phyloP scores from a whole-genome alignment of 2,329 filamentous ascomycete species.

The Chalaropsis thielavioides region DNA sequence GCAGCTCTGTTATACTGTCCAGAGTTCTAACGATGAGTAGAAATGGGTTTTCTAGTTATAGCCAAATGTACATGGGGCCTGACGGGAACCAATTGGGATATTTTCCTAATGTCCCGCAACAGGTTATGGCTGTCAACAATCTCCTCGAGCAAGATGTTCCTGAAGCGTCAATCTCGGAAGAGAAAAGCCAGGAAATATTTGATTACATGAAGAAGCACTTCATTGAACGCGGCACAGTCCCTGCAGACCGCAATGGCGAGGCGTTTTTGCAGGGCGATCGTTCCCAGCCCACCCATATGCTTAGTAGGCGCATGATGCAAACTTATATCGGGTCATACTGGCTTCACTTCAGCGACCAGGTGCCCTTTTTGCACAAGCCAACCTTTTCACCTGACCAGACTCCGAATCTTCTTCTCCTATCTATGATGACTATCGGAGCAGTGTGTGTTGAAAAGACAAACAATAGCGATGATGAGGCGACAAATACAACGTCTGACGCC shows the following conservation, averaged over 20 bases:
- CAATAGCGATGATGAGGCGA: conserved; percentile 55
- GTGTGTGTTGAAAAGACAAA: conserved; percentile 71
- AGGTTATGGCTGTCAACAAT: conserved; percentile 82
- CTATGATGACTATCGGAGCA: conserved; percentile 85
- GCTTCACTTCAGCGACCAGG: conserved; percentile 84
- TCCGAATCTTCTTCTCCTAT: conserved; percentile 67
- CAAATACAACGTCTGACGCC: conserved; percentile 46
- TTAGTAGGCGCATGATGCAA: conserved; percentile 92
- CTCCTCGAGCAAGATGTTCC: conserved; percentile 67
- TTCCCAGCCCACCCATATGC: conserved; percentile 45
- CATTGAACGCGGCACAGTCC: conserved; percentile 58
- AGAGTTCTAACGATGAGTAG: conserved; percentile 3
- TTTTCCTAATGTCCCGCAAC: conserved; percentile 48
- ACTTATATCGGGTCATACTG: conserved; percentile 88
- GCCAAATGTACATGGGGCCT: conserved; percentile 17
- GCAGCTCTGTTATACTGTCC: neutral
- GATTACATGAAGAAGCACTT: conserved; percentile 71
- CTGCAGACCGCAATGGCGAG: conserved; percentile 12
- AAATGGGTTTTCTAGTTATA: conserved; percentile 16
- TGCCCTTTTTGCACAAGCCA: conserved; percentile 87
- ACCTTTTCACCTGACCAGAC: conserved; percentile 83
- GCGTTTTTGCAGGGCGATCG: conserved; percentile 55
- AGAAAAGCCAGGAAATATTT: conserved; percentile 71
- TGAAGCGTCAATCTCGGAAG: conserved; percentile 69
- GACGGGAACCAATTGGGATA: conserved; percentile 33